Evolutionary conservation across 805 yeast species (phyloP), one percentile per base, ranked within the genome.

Genomic region (Wickerhamomyces mucosus): DNA sequence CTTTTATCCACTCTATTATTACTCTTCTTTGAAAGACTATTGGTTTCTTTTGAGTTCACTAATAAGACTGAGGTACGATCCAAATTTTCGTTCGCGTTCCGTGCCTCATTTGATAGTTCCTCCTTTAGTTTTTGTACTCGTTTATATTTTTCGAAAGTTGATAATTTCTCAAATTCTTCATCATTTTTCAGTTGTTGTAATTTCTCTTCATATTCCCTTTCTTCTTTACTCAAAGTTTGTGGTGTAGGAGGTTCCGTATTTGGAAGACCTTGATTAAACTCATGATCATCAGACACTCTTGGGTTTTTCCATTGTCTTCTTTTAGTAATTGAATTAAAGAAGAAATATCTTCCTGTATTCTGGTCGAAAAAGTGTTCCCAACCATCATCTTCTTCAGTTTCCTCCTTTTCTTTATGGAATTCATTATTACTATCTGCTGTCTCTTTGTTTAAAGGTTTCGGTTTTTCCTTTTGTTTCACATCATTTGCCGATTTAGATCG

Each of bases 301-400:
- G 41, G 41, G 16, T 38, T 38, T 21, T 26, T 13, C 41, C 41
- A 38, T 28, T 38, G 41, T 20, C 28, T 38, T 5, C 18, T 6
- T 15, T 35, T 35, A 5, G 36, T 30, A 5, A 22, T 14, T 8
- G 15, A 23, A 26, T 38, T 38, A 17, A 32, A 35, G 26, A 38
- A 38, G 28, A 32, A 32, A 20, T 18, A 35, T 17, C 36, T 27
- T 25, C 30, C 29, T 3, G 39, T 32, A 7, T 11, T 14, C 2
- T 32, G 31, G 15, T 38, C 41, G 18, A 32, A 38, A 19, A 30
- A 28, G 17, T 32, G 39, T 9, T 32, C 39, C 41, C 41, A 38
- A 6, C 41, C 41, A 28, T 38, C 41, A 19, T 31, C 27, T 16
- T 36, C 34, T 13, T 13, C 25, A 11, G 8, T 26, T 19, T n/a